phyloP scores from a whole-genome alignment of 83 land plant genomes.

The Thuja plicata region DNA sequence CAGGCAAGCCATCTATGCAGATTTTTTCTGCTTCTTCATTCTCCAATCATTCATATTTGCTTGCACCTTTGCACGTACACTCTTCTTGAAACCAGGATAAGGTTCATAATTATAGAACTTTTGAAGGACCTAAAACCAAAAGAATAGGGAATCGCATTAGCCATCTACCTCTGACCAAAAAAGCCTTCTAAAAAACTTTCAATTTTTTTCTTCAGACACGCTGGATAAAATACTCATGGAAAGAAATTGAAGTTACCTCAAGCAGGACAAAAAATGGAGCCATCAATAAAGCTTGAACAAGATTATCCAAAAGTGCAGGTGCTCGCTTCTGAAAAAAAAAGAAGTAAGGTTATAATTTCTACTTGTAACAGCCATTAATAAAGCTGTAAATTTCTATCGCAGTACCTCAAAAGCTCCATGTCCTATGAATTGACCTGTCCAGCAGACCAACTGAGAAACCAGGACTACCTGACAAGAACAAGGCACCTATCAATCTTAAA shows the following conservation, averaged over 20 bases:
- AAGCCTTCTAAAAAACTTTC: background rate
- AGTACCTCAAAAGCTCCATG: slow-evolving; percentile 90
- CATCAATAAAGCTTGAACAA: slow-evolving; percentile 86
- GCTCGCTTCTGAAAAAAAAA: slow-evolving; percentile 71
- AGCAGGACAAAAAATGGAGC: slow-evolving; percentile 95
- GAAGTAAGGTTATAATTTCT: background rate
- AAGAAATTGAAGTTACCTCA: slow-evolving; percentile 53
- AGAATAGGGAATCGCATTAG: background rate
- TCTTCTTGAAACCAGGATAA: slow-evolving; percentile 76
- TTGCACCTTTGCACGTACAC: slow-evolving; percentile 47
- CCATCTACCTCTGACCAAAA: background rate
- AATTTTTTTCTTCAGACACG: background rate
- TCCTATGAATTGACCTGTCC: slow-evolving; percentile 85
- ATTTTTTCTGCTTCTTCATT: slow-evolving; percentile 51
- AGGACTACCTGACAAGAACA: slow-evolving; percentile 57
- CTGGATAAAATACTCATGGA: background rate
- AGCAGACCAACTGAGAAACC: slow-evolving; percentile 71
- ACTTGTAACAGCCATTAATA: background rate
- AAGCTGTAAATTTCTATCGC: background rate
- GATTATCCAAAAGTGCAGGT: slow-evolving; percentile 95
- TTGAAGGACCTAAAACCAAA: slow-evolving; percentile 61
- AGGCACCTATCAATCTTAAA: slow-evolving; percentile 14
- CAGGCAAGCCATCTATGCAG: slow-evolving; percentile 19
- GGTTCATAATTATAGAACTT: slow-evolving; percentile 78
- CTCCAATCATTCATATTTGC: slow-evolving; percentile 59